Evolutionary conservation across 768 basidiomycete species (phyloP).

Genomic region (Lepiota brunneoincarnata): DNA sequence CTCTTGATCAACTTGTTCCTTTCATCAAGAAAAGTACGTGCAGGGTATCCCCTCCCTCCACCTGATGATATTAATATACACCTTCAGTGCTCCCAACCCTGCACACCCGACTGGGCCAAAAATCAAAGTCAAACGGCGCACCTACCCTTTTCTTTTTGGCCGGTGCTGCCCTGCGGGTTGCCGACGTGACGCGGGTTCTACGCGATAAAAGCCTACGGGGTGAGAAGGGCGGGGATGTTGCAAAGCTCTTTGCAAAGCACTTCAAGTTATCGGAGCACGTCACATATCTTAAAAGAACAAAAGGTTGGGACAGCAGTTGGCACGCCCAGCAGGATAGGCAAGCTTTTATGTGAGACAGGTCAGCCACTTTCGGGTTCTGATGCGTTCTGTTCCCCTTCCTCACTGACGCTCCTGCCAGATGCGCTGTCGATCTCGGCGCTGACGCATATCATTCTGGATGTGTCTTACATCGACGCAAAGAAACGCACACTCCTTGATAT

Average conservation of each 20-base stretch:
- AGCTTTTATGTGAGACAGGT: conserved; percentile 75
- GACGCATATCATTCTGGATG: conserved; percentile 81
- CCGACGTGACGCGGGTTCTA: conserved; percentile 76
- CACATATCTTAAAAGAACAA: conserved; percentile 79
- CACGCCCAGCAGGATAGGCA: conserved; percentile 89
- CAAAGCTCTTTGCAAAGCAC: conserved; percentile 94
- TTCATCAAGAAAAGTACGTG: conserved; percentile 73
- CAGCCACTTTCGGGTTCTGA: conserved; percentile 16
- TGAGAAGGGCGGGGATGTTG: conserved; percentile 87
- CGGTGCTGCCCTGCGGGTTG: conserved; percentile 89
- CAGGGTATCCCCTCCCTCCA: neutral
- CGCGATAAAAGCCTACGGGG: conserved; percentile 68
- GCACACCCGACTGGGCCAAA: conserved; percentile 68
- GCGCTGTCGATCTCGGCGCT: conserved; percentile 70
- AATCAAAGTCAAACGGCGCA: conserved; percentile 74
- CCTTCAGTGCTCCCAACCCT: conserved; percentile 62
- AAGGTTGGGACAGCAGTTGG: conserved; percentile 87
- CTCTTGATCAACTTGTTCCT: conserved; percentile 65
- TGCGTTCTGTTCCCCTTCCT: no score
- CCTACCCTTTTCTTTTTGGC: conserved; percentile 86
- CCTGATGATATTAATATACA: neutral
- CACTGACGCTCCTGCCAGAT: conserved; percentile 43
- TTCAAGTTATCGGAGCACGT: conserved; percentile 89
- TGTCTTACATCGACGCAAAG: conserved; percentile 73
- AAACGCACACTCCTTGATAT: conserved; percentile 75